A percentile compares a stretch with the other conserved stretches of the same genome.
phyloP scores from a whole-genome alignment of 2,329 filamentous ascomycete species.

The Westerdykella sp. region DNA sequence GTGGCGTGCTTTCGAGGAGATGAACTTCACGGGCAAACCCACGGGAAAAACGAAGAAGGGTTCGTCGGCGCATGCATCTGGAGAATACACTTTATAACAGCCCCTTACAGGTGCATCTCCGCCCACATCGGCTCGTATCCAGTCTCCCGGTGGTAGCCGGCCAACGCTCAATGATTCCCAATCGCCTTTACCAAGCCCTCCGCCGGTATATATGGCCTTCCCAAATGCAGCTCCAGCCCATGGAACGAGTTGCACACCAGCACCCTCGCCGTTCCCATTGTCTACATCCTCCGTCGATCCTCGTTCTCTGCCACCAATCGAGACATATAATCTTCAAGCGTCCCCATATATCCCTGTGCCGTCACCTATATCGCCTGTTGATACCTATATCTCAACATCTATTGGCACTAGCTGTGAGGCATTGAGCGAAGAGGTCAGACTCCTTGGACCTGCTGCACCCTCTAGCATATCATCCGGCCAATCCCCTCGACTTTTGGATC shows the following conservation, averaged over 20 bases:
- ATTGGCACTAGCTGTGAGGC: constrained; percentile 34
- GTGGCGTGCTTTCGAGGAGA: constrained; percentile 65
- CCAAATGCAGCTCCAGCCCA: no score
- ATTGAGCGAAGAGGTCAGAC: constrained; percentile 21
- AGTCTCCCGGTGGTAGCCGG: no score
- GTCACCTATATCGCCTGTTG: constrained; percentile 24
- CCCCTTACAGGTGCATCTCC: no score
- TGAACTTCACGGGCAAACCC: constrained; percentile 46
- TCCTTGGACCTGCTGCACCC: constrained; percentile 23
- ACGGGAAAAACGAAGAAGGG: constrained; percentile 43
- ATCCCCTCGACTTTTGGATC: constrained; percentile 45
- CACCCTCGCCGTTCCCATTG: no score
- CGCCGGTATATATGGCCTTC: no score
- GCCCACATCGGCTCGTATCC: no score
- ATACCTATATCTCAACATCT: constrained; percentile 31
- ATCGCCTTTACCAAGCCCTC: no score
- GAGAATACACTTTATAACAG: no score
- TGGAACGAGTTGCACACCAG: no score
- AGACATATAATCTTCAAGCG: constrained; percentile 5
- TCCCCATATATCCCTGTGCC: constrained; percentile 19
- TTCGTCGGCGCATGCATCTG: constrained; percentile 11
- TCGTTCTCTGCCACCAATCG: constrained; percentile 7
- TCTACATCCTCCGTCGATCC: no score
- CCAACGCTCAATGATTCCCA: no score
- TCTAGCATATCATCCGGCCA: constrained; percentile 40